A percentile compares a stretch with the other conserved stretches of the same genome.
These are phyloP conservation scores for Metschnikowia kofuensis DNA, from an alignment of 805 yeast genomes.

Conservation along the genomic window DNA sequence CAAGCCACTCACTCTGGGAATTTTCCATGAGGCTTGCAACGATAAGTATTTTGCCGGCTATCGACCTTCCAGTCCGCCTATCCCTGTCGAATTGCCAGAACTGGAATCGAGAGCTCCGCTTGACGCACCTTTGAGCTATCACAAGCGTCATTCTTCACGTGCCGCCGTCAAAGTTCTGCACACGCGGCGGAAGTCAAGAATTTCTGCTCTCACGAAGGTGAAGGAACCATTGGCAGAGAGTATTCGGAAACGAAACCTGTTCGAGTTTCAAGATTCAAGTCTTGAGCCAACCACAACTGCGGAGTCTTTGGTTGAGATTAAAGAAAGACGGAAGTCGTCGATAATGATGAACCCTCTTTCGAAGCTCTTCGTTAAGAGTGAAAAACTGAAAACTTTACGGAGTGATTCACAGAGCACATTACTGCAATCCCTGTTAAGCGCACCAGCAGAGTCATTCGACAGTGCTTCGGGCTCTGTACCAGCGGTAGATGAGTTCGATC, in stretches of 20 bases:
- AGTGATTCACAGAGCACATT: conserved; percentile 13
- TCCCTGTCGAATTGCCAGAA: conserved; percentile 15
- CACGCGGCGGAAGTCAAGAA: conserved; percentile 8
- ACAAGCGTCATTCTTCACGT: conserved; percentile 11
- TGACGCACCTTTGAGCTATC: background rate
- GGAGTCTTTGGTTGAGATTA: background rate
- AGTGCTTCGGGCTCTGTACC: conserved; percentile 1
- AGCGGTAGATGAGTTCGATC: background rate
- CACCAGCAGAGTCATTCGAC: conserved; percentile 1
- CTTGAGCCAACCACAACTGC: background rate
- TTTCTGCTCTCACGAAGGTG: background rate
- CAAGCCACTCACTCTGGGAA: conserved; percentile 17
- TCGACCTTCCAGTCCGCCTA: conserved; percentile 17
- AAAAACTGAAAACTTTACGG: background rate
- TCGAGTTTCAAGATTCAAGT: conserved; percentile 1
- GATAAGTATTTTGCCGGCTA: conserved; percentile 6
- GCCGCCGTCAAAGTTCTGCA: conserved; percentile 5
- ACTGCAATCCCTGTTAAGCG: conserved; percentile 5
- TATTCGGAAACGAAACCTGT: background rate
- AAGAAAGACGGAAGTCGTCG: conserved; percentile 2
- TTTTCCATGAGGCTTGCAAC: conserved; percentile 10
- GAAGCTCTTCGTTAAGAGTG: conserved; percentile 14
- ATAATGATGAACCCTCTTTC: conserved; percentile 11
- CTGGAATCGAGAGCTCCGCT: background rate
- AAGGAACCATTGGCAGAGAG: conserved; percentile 4